phyloP scores from a whole-genome alignment of 139 green algal genomes.

The Edaphochlamys debaryana region DNA sequence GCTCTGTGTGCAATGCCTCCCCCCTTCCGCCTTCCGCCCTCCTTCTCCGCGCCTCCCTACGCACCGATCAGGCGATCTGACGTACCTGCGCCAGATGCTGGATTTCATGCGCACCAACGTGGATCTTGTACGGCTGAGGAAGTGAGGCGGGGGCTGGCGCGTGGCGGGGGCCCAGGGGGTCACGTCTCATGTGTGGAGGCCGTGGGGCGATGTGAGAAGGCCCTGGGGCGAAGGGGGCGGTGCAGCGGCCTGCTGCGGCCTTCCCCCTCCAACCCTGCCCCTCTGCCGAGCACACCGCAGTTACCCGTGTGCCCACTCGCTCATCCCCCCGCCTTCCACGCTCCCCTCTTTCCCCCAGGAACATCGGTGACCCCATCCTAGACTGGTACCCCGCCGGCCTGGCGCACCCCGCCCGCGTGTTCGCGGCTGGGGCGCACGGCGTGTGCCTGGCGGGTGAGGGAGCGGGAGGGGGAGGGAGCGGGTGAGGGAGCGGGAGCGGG shows the following conservation, averaged over 20 bases:
- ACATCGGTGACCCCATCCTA: constrained; percentile 50
- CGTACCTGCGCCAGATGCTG: constrained; percentile 39
- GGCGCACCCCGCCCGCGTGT: constrained; percentile 32
- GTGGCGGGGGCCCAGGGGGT: too few species aligned
- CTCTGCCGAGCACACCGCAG: not conserved
- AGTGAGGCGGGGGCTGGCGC: not conserved
- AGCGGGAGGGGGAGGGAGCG: too few species aligned
- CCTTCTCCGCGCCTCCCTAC: not conserved
- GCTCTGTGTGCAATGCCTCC: too few species aligned
- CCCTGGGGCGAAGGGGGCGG: too few species aligned
- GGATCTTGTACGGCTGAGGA: constrained; percentile 44
- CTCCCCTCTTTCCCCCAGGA: not conserved
- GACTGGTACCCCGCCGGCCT: constrained; percentile 42
- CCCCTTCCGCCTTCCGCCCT: not conserved
- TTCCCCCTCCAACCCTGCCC: not conserved
- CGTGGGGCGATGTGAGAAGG: too few species aligned
- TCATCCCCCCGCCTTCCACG: too few species aligned
- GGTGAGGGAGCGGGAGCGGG: too few species aligned
- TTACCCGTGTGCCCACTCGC: not conserved
- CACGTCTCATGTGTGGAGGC: too few species aligned
- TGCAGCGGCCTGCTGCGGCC: not conserved
- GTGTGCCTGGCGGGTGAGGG: constrained; percentile 19
- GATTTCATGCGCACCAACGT: constrained; percentile 48
- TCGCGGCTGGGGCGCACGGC: not conserved
- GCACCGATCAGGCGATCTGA: constrained; percentile 41